Evolutionary conservation across 768 basidiomycete species (phyloP).

Genomic region (Amanita exitialis): DNA sequence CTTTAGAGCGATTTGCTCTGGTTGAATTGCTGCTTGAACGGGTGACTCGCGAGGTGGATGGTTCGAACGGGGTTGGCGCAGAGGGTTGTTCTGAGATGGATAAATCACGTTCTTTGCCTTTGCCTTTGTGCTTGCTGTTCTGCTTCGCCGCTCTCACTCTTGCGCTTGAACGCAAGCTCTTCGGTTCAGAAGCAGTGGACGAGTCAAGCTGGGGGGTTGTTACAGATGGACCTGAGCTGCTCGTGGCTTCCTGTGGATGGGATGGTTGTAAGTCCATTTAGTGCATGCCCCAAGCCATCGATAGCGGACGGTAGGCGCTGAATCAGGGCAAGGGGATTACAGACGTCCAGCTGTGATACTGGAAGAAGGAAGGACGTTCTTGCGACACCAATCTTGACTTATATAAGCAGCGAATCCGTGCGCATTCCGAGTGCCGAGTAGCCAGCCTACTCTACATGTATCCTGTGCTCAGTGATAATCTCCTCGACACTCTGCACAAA

Average conservation of each 20-base stretch:
- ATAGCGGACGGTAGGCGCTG: conserved; percentile 34
- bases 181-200: conserved; percentile 34
- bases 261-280: conserved; percentile 87
- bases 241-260: conserved; percentile 63
- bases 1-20: conserved; percentile 45
- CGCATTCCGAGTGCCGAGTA: neutral
- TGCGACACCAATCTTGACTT: conserved; percentile 27
- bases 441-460: neutral
- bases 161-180: conserved; percentile 62
- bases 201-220: conserved; percentile 31
- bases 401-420: conserved; percentile 29
- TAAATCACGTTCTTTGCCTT: conserved; percentile 42
- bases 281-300: conserved; percentile 83
- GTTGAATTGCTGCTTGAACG: conserved; percentile 28
- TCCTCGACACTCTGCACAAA: conserved; percentile 64
- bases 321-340: conserved; percentile 18
- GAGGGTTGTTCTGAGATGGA: conserved; percentile 22
- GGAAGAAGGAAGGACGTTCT: conserved; percentile 21
- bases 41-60: conserved; percentile 29
- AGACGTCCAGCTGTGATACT: conserved; percentile 22
- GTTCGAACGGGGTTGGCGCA: conserved; percentile 19
- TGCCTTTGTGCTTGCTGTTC: conserved; percentile 51
- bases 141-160: conserved; percentile 68
- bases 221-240: conserved; percentile 50
- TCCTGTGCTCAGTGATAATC: conserved; percentile 31